Percentiles rank a stretch among this genome's conserved stretches.
These are phyloP conservation scores for Anisogramma anomala DNA, from an alignment of 2,329 filamentous ascomycete species.

Conservation along the genomic window DNA sequence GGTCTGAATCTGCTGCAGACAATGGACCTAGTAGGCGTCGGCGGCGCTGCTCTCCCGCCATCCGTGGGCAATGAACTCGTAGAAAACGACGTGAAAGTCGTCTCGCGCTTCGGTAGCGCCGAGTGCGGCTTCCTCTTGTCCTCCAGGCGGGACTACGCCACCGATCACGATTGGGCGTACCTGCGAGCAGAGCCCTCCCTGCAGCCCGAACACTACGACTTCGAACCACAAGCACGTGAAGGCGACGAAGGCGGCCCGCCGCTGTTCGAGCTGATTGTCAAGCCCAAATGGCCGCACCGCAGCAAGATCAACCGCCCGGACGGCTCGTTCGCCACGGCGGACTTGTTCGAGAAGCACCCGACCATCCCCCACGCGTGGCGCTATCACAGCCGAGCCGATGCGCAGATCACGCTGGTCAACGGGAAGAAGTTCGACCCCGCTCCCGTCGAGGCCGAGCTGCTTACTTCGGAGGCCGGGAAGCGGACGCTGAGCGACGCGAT, in stretches of 20 bases:
- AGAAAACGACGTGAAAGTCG: slow-evolving; percentile 37
- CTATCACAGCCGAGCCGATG: slow-evolving; percentile 50
- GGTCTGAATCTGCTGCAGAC: slow-evolving; percentile 32
- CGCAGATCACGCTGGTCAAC: slow-evolving; percentile 49
- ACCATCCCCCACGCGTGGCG: slow-evolving; percentile 44
- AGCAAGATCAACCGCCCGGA: slow-evolving; percentile 46
- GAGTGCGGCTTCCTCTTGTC: slow-evolving; percentile 57
- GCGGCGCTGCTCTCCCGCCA: slow-evolving; percentile 45
- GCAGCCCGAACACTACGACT: slow-evolving; percentile 25
- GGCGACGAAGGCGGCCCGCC: slow-evolving; percentile 19
- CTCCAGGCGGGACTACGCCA: slow-evolving; percentile 43
- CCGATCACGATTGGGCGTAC: slow-evolving; percentile 50
- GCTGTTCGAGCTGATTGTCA: slow-evolving; percentile 44
- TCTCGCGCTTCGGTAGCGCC: slow-evolving; percentile 53
- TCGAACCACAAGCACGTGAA: slow-evolving; percentile 29
- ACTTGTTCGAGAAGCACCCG: slow-evolving; percentile 48
- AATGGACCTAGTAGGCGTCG: slow-evolving; percentile 53
- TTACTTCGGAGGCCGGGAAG: slow-evolving; percentile 24
- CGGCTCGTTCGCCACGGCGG: slow-evolving; percentile 50
- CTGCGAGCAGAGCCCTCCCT: slow-evolving; percentile 28
- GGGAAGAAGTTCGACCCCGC: slow-evolving; percentile 60
- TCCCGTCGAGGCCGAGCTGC: slow-evolving; percentile 44
- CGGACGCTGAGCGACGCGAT: slow-evolving; percentile 40
- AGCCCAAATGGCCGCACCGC: slow-evolving; percentile 45
- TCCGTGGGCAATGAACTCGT: slow-evolving; percentile 44